These are phyloP conservation scores for Bruguiera parviflora DNA, from an alignment of 345 rosid genomes.

Conservation along the genomic window DNA sequence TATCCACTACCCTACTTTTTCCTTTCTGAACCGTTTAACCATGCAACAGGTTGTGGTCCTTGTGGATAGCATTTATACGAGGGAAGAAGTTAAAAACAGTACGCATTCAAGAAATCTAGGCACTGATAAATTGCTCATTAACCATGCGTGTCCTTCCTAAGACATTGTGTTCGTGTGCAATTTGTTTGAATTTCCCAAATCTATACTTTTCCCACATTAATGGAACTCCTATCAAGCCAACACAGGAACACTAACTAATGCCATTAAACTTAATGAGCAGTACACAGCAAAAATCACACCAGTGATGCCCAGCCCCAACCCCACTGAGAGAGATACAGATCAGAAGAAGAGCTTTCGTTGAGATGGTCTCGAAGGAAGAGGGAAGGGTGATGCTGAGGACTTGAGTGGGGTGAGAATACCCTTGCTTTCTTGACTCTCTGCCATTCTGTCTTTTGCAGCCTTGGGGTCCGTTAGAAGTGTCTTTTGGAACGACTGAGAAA, in stretches of 20 bases:
- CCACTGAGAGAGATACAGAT: background rate
- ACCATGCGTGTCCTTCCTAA: too few relatives aligned
- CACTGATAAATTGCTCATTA: too few relatives aligned
- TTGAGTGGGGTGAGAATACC: constrained; percentile 51
- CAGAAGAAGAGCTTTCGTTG: constrained; percentile 76
- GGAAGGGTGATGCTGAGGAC: constrained; percentile 40
- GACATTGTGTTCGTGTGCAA: too few relatives aligned
- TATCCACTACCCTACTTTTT: background rate
- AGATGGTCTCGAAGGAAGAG: constrained; percentile 49
- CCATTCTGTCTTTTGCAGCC: constrained; percentile 63
- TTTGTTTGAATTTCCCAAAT: too few relatives aligned
- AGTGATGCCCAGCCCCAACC: background rate
- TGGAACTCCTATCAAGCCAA: too few relatives aligned
- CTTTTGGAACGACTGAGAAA: constrained; percentile 93
- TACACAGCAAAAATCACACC: constrained; percentile 22
- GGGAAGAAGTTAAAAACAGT: too few relatives aligned
- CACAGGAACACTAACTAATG: background rate
- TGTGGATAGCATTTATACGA: too few relatives aligned
- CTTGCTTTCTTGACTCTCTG: constrained; percentile 52
- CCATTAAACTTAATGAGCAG: constrained; percentile 28
- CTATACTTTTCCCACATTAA: too few relatives aligned
- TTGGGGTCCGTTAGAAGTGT: constrained; percentile 70
- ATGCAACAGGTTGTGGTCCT: too few relatives aligned
- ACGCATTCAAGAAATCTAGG: too few relatives aligned
- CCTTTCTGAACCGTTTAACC: too few relatives aligned